phyloP scores from a whole-genome alignment of 306 rosid genomes.

The Carpinus fangiana region DNA sequence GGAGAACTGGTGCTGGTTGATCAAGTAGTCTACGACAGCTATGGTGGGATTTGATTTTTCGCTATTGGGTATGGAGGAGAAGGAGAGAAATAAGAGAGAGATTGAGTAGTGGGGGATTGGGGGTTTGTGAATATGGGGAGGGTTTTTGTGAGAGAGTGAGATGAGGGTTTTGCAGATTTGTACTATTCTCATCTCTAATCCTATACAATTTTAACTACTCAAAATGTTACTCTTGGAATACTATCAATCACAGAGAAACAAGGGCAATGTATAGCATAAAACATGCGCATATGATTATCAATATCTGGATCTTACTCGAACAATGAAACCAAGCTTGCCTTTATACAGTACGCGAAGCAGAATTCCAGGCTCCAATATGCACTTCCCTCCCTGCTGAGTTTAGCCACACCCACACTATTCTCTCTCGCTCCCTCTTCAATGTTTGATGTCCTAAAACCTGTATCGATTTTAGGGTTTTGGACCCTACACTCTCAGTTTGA shows the following conservation, averaged over 20 bases:
- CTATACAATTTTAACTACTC: background rate
- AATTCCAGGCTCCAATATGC: background rate
- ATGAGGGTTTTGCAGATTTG: background rate
- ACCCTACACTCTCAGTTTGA: no score
- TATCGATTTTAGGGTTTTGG: background rate
- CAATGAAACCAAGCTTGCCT: background rate
- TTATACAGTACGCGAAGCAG: background rate
- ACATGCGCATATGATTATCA: background rate
- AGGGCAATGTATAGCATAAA: background rate
- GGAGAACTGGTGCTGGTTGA: conserved; percentile 35
- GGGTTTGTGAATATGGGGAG: background rate
- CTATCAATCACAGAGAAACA: background rate
- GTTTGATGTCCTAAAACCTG: background rate
- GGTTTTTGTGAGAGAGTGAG: conserved; percentile 8
- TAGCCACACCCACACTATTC: no score
- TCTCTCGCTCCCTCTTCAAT: no score
- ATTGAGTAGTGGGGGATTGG: conserved; percentile 11
- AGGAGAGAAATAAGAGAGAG: conserved; percentile 22
- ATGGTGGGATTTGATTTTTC: conserved; percentile 5
- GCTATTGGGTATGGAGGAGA: conserved; percentile 1
- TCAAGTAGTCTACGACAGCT: conserved; percentile 22
- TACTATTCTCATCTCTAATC: background rate
- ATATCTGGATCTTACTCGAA: no score
- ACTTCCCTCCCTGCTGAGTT: background rate
- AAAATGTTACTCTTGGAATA: background rate